Percentiles rank a stretch among this genome's conserved stretches.
Evolutionary conservation across 176 grass and related monocot genomes (phyloP).

Genomic region (Oryza punctata): DNA sequence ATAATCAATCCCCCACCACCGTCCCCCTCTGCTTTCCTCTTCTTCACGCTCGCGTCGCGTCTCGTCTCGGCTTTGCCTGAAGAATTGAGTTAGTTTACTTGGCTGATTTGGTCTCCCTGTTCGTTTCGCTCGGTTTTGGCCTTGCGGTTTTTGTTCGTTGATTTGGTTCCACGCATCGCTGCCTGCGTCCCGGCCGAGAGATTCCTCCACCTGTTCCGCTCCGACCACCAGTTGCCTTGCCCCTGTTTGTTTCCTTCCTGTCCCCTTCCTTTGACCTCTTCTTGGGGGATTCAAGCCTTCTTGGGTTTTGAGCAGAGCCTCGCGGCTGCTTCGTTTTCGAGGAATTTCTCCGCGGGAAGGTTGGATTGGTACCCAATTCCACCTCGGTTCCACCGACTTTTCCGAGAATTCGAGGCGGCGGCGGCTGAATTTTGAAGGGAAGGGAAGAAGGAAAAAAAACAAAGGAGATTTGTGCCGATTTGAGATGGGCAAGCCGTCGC

Average conservation of each 20-base stretch:
- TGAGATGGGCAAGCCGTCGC: slow-evolving; percentile 84
- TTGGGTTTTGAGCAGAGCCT: background rate
- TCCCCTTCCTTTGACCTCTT: slow-evolving; percentile 40
- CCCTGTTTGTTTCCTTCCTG: slow-evolving; percentile 16
- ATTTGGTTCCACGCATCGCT: slow-evolving; percentile 43
- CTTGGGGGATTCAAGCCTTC: background rate
- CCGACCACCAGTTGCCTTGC: background rate
- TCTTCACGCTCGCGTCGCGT: background rate
- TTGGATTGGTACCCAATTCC: slow-evolving; percentile 15
- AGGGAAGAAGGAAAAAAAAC: background rate
- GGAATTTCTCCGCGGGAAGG: background rate
- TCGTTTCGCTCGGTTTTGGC: background rate
- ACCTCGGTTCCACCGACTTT: slow-evolving; percentile 18
- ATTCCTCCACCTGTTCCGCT: slow-evolving; percentile 15
- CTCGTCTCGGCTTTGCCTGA: background rate
- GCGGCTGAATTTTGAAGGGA: background rate
- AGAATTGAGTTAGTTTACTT: background rate
- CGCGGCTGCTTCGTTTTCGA: background rate
- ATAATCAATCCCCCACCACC: background rate
- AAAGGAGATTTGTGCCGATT: background rate
- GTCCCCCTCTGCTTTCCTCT: background rate
- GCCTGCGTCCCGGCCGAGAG: slow-evolving; percentile 4
- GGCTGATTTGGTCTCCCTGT: background rate
- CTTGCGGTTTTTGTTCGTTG: slow-evolving; percentile 38
- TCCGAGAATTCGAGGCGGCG: background rate